Base-by-base conservation (phyloP, 2,329 filamentous ascomycete species). In the Nemania sp. region DNA sequence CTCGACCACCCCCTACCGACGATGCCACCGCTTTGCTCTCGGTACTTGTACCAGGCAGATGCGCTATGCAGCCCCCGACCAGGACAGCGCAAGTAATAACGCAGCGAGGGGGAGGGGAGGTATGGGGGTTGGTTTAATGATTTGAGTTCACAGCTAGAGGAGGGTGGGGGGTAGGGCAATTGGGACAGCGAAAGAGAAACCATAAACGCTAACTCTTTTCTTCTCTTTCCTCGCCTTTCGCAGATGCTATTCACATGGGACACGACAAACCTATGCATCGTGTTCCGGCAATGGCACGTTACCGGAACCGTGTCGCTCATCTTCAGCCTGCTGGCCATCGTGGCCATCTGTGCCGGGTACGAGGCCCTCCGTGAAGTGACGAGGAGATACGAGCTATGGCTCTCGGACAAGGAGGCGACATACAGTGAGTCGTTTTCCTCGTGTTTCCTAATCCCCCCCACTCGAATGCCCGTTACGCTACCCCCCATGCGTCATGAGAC, bases 161-260 rank as follows among this genome's bases (percentile, higher is more conserved):
- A 21, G 17, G 17, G 32, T 11, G 25, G 25, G n/a, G 17, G 18
- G 10, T 10, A 32, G 21, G 15, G 10, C 17, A 45, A n/a, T 12
- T 45, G 34, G 4, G 34, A 10, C 35, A 21, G 10, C 10, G 17
- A 20, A 20, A 25, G 10, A 35, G 32, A 7, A 43, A 35, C 25
- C 25, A 7, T 21, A 37, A 34, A 29, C 11, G 50, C 62, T 64
- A 54, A 64, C 54, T n/a, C n/a, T 40, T 9, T 18, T 10, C 48
- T 18, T 21, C 25, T 29, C 25, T 29, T 25, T 15, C 42, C 40
- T 35, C 46, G 17, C 2, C n/a, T 3, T 43, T 35, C 37, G 15
- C 18, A 97, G 92, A 98, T 97, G 94, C 87, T 98, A 68, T 99
- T 99, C 81, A 98, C 92, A 63, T 99, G 94, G 94, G 87, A 92